These are phyloP conservation scores for Clarireedia monteithiana DNA, from an alignment of 2,329 filamentous ascomycete genomes.

Conservation along the genomic window DNA sequence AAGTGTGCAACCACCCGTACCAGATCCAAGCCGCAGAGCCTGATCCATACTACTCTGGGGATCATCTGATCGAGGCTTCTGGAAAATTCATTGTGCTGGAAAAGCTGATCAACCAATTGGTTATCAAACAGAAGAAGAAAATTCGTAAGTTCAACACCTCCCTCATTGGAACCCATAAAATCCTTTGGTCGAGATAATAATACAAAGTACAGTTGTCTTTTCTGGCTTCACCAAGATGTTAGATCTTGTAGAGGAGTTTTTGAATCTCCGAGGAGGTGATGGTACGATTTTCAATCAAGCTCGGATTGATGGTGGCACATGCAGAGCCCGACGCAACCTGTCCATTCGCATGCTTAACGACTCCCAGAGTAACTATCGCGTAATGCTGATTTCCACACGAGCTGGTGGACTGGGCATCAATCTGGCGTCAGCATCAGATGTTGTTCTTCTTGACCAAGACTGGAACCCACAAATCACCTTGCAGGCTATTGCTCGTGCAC, in stretches of 20 bases:
- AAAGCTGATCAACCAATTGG: slow-evolving; percentile 75
- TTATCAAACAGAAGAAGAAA: slow-evolving; percentile 57
- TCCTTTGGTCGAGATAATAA: neutral
- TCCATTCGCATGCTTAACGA: slow-evolving; percentile 93
- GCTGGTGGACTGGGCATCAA: slow-evolving; percentile 97
- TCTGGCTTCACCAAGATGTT: slow-evolving; percentile 89
- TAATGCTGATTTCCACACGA: slow-evolving; percentile 85
- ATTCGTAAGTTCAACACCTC: slow-evolving; percentile 57
- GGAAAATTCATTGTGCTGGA: slow-evolving; percentile 80
- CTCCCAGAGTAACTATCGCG: slow-evolving; percentile 70
- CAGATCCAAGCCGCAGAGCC: slow-evolving; percentile 25
- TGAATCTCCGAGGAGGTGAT: slow-evolving; percentile 39
- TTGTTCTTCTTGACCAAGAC: slow-evolving; percentile 94
- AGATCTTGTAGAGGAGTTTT: slow-evolving; percentile 84
- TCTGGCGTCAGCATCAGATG: slow-evolving; percentile 88
- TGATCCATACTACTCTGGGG: slow-evolving; percentile 59
- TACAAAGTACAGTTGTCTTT: slow-evolving; percentile 58
- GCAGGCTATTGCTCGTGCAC: slow-evolving; percentile 85
- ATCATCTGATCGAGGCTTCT: slow-evolving; percentile 82
- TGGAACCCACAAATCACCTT: slow-evolving; percentile 98
- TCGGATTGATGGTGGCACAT: slow-evolving; percentile 75
- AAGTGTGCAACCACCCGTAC: slow-evolving; percentile 86
- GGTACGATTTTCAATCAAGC: slow-evolving; percentile 65
- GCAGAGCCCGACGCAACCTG: slow-evolving; percentile 80
- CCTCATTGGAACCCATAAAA: neutral